A percentile compares a stretch with the other conserved stretches of the same genome.
Conservation (phyloP, 2,329 filamentous ascomycete species). For the Aspergillus quadrilineatus region DNA sequence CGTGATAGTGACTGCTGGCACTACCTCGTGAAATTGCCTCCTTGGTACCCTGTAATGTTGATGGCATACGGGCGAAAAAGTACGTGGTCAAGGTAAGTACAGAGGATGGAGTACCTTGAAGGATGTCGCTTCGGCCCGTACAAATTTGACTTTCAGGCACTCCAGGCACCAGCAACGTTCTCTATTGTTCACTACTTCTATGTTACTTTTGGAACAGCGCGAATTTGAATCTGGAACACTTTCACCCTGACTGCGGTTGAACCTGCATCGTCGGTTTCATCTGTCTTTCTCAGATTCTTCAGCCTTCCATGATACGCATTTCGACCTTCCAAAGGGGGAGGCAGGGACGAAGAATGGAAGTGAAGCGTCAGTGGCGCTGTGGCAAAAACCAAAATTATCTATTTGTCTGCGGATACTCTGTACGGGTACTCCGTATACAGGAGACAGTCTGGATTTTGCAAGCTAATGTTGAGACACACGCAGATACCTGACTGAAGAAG, state of each 20-base stretch:
- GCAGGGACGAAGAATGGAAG: background rate
- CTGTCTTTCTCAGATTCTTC: background rate
- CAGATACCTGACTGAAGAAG: background rate
- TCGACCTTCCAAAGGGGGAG: background rate
- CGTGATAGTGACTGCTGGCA: background rate
- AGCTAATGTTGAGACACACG: background rate
- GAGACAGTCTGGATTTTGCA: background rate
- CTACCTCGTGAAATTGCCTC: background rate
- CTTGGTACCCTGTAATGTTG: background rate
- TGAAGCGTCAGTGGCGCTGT: background rate
- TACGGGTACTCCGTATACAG: no score
- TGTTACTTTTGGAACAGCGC: no score
- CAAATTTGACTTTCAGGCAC: background rate
- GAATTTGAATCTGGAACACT: no score
- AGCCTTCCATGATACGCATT: background rate
- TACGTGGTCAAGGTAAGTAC: background rate
- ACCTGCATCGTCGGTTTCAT: no score
- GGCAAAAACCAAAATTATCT: background rate
- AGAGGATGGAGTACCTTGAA: background rate
- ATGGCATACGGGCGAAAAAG: background rate
- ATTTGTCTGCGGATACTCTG: background rate
- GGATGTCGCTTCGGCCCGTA: background rate
- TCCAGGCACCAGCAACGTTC: no score
- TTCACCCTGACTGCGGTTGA: no score
- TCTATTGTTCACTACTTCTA: no score